Evolutionary conservation across 2,329 filamentous ascomycete species (phyloP).

Genomic region (Exophiala xenobiotica): DNA sequence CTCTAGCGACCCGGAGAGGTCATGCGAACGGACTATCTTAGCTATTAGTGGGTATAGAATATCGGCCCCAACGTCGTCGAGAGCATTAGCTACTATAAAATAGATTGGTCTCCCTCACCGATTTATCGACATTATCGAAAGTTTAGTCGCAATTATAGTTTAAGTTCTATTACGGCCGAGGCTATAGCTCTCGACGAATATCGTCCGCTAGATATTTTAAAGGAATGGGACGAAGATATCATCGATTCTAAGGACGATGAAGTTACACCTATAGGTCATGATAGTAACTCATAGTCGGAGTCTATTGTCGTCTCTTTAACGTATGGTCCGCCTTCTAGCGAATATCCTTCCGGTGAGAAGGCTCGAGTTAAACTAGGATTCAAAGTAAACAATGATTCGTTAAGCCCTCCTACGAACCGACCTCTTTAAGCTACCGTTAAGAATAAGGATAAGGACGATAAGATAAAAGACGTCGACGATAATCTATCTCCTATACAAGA

Average conservation of each 20-base stretch:
- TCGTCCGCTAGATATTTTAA: conserved; percentile 1
- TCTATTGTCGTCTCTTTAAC: not conserved
- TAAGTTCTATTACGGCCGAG: not conserved
- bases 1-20: conserved; percentile 6
- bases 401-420: not conserved
- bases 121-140: conserved; percentile 5
- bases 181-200: conserved; percentile 2
- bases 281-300: conserved; percentile 2
- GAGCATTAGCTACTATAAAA: conserved; percentile 6
- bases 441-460: not conserved
- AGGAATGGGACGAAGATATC: conserved; percentile 5
- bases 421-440: not conserved
- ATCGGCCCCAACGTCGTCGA: conserved; percentile 3
- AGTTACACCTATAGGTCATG: not conserved
- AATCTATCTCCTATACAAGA: conserved; percentile 1
- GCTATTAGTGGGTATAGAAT: conserved; percentile 5
- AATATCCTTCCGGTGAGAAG: not conserved
- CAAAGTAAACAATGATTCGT: conserved; percentile 1
- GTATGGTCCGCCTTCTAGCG: not conserved
- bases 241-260: not conserved
- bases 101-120: conserved; percentile 7
- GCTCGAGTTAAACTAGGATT: not conserved
- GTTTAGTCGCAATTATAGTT: not conserved
- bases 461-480: not conserved
- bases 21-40: conserved; percentile 5